These are phyloP conservation scores for Boletus rubroflammeus DNA, from an alignment of 768 basidiomycete genomes.

Conservation along the genomic window DNA sequence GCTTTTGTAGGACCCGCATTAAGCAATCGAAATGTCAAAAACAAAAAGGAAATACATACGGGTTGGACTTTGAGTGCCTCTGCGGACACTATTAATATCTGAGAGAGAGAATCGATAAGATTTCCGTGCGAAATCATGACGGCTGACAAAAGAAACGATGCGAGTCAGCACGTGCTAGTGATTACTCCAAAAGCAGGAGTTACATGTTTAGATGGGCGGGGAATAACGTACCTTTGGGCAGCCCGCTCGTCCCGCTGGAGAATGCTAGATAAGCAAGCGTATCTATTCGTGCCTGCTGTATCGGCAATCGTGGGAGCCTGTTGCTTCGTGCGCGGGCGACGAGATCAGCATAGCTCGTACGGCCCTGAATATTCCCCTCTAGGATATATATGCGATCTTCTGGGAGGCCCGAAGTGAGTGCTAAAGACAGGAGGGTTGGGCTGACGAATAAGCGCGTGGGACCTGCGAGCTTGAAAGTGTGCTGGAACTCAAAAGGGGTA, in stretches of 20 bases:
- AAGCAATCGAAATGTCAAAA: background rate
- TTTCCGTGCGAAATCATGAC: slow-evolving; percentile 77
- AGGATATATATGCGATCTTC: slow-evolving; percentile 48
- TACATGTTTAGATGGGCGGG: background rate
- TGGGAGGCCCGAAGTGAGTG: slow-evolving; percentile 35
- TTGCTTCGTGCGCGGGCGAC: slow-evolving; percentile 38
- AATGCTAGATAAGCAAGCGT: slow-evolving; percentile 70
- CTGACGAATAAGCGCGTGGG: slow-evolving; percentile 54
- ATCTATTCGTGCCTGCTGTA: slow-evolving; percentile 45
- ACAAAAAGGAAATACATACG: slow-evolving; percentile 30
- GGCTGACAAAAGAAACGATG: slow-evolving; percentile 34
- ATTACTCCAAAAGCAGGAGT: background rate
- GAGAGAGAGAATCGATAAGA: slow-evolving; percentile 42
- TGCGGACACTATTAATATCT: slow-evolving; percentile 33
- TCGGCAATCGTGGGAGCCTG: slow-evolving; percentile 38
- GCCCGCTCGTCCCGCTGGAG: slow-evolving; percentile 75
- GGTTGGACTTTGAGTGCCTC: slow-evolving; percentile 33
- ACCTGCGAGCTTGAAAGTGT: slow-evolving; percentile 45
- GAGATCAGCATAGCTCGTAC: slow-evolving; percentile 43
- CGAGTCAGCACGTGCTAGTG: background rate
- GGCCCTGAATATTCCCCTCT: slow-evolving; percentile 39
- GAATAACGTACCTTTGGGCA: slow-evolving; percentile 57
- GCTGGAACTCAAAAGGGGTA: slow-evolving; percentile 54
- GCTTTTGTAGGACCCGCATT: slow-evolving; percentile 26
- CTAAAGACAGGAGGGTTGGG: slow-evolving; percentile 40